Percentiles rank a stretch among this genome's conserved stretches.
These are phyloP conservation scores for Sporothrix humicola DNA, from an alignment of 2,329 filamentous ascomycete genomes.

Conservation along the genomic window DNA sequence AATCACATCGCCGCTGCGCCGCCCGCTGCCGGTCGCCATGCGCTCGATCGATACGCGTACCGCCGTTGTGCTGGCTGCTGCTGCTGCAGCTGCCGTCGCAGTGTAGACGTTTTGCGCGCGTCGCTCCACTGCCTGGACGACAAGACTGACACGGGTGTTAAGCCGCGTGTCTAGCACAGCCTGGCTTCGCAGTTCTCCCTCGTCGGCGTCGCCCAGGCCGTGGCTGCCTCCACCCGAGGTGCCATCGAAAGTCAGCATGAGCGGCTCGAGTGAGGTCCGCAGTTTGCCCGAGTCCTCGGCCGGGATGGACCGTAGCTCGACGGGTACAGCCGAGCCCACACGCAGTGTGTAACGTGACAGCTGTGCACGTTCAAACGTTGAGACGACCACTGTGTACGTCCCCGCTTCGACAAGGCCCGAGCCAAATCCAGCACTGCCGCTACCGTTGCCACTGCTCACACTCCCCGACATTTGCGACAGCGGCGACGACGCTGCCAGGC, in stretches of 20 bases:
- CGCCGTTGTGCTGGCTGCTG: slow-evolving; percentile 44
- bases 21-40: not conserved
- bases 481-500: slow-evolving; percentile 40
- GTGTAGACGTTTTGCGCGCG: slow-evolving; percentile 38
- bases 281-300: slow-evolving; percentile 78
- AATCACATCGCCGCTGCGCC: slow-evolving; percentile 61
- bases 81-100: slow-evolving; percentile 38
- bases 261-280: slow-evolving; percentile 60
- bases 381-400: slow-evolving; percentile 85
- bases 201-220: slow-evolving; percentile 35
- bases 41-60: slow-evolving; percentile 75
- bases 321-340: slow-evolving; percentile 66
- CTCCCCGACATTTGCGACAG: slow-evolving; percentile 8
- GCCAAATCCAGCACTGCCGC: slow-evolving; percentile 36
- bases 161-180: slow-evolving; percentile 54
- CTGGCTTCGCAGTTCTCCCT: slow-evolving; percentile 48
- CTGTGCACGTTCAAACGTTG: slow-evolving; percentile 85
- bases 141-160: slow-evolving; percentile 62
- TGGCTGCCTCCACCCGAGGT: not conserved
- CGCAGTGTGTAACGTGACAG: slow-evolving; percentile 74
- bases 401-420: slow-evolving; percentile 66
- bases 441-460: slow-evolving; percentile 30
- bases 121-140: slow-evolving; percentile 45
- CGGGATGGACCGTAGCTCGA: slow-evolving; percentile 65
- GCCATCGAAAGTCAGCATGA: slow-evolving; percentile 46